Percentiles rank a stretch among this genome's conserved stretches.
Evolutionary conservation across 495 filamentous ascomycete species (phyloP).

Genomic region (Tricharina praecox): DNA sequence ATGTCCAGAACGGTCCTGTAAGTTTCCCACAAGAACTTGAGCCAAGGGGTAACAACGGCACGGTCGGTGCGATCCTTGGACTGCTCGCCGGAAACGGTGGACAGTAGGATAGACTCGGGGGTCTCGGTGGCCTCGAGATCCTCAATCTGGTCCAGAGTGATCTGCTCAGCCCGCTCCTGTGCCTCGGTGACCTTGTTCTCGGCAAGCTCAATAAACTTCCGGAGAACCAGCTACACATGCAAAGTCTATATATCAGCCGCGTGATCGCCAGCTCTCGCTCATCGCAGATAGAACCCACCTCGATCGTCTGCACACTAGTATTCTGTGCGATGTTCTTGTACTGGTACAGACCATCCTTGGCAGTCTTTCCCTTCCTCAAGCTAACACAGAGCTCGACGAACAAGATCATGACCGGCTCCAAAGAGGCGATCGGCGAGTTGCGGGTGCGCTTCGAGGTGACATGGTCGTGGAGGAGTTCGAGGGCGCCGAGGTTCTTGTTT

Average conservation of each 20-base stretch:
- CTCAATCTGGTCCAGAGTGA: constrained; percentile 74
- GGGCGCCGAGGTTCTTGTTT: constrained; percentile 75
- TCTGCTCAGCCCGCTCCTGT: constrained; percentile 90
- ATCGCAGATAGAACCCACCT: constrained; percentile 54
- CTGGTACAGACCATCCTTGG: constrained; percentile 96
- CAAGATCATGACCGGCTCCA: constrained; percentile 96
- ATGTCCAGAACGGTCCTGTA: constrained; percentile 97
- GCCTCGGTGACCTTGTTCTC: constrained; percentile 92
- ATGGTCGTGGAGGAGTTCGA: constrained; percentile 95
- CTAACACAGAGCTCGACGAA: constrained; percentile 94
- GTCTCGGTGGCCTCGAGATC: constrained; percentile 96
- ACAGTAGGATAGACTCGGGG: constrained; percentile 91
- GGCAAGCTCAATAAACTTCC: constrained; percentile 92
- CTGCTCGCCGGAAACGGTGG: constrained; percentile 95
- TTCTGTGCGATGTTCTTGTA: constrained; percentile 99
- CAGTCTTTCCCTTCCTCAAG: constrained; percentile 88
- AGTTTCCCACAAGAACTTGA: constrained; percentile 99
- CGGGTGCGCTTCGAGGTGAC: constrained; percentile 93
- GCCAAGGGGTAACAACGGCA: constrained; percentile 94
- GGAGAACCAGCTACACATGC: constrained; percentile 66
- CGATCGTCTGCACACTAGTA: constrained; percentile 94
- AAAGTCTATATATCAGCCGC: no score
- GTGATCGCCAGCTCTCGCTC: no score
- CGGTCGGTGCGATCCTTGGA: constrained; percentile 91
- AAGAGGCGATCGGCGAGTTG: constrained; percentile 87